Evolutionary conservation across 805 yeast species (phyloP), one percentile per base, ranked within the genome.

Genomic region (Hyphopichia homilentoma): DNA sequence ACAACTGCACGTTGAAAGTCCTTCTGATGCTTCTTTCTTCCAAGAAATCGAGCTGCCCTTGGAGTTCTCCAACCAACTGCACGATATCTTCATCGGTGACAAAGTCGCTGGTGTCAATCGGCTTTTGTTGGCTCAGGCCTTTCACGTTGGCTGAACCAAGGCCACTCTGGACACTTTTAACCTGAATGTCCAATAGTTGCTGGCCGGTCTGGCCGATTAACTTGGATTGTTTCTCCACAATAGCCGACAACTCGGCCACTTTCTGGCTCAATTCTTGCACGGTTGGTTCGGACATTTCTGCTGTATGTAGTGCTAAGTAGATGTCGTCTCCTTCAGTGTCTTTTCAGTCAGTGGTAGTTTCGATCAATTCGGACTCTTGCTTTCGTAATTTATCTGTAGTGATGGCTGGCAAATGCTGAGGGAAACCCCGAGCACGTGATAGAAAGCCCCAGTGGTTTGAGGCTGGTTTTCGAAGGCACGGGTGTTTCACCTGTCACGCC

Each of bases 1-100:
- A 44, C 35, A 78, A 65, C 16, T 70, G 68, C 1, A 84, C 65
- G 52, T 88, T 88, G 41, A 75, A 73, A 3, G 79, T 63, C 55
- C 97, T 70, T 42, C 84, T 70, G 27, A 84, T 72, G 12, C 83
- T 74, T 44, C 95, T 73, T 44, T 84, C 85, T 51, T 89, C 97
- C 21, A 84, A 54, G 16, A 73, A 65, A 33, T 84, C 89, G 48
- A 89, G 68, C 59, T 89, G 97, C 6, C 85, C 84, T 58, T 89
- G 97, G 35, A 89, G 62, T 56, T 89, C 97, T 7, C 85, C 86
- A 9, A 88, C 97, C 28, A 89, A 66, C 51, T 86, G 90, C 3
- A 84, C 84, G 8, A 89, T 61, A 50, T 90, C 97, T 36, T 84
- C 94, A 44, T 85, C 82, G 3, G 90, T 78, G 22, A 80, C 85